Evolutionary conservation across 2,329 filamentous ascomycete species (phyloP), one percentile per base, ranked within the genome.

Genomic region (Cercospora zeina): DNA sequence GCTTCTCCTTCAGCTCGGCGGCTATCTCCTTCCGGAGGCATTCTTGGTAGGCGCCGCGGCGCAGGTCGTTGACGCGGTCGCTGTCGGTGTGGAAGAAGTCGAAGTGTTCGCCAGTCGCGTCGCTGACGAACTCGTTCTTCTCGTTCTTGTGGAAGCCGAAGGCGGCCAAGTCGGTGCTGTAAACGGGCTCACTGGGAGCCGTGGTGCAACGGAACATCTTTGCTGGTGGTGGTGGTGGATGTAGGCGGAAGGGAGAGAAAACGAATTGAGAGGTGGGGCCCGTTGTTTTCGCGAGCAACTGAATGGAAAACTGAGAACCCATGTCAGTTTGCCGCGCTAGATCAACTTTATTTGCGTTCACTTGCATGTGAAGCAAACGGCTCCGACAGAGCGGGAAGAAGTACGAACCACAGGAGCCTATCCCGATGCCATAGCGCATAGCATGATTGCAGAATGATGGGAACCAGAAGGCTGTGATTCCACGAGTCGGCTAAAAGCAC

Each of bases 51-150:
- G 87, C 77, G 65, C 80, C 76, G 42, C 88, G 83, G 70, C 91
- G 90, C 19, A 88, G 81, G 42, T 88, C 83, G 74, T 96, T 96
- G 77, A 88, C 83, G 37, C 91, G 87, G n/a, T 84, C 80, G 74
- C 91, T 92, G 68, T 85, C 87, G 73, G 84, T 88, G 58, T 89
- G 76, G 73, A 86, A 88, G 80, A 83, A 96, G 68, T 90, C 84
- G 79, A 91, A 96, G 72, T 87, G 88, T 67, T 83, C 80, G 30
- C 88, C 82, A 7, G 45, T 59, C 0, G 89, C 87, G 16, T 54
- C 58, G 59, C 67, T 59, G 36, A 70, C 62, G 59, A 70, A 62
- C 42, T 69, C 67, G 30, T 65, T 61, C 5, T 64, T 31, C 21
- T 66, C 65, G 50, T 65, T 68, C 37, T 67, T 39, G 34, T 60